phyloP scores from a whole-genome alignment of 257 asterid species.

The Solanum medicagineum region DNA sequence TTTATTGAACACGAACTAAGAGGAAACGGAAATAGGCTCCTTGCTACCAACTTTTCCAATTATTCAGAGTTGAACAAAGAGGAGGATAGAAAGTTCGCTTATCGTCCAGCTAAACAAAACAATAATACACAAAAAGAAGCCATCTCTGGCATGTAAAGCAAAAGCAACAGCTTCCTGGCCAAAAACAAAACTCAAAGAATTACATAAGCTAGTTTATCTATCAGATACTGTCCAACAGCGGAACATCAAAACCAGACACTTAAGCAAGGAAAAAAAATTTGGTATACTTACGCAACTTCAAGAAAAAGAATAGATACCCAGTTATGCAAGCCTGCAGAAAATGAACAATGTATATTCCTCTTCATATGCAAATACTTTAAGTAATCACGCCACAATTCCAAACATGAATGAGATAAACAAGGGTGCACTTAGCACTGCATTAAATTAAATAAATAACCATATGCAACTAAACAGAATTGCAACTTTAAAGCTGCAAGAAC shows the following conservation, averaged over 20 bases:
- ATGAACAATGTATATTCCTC: not conserved
- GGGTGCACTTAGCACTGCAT: not conserved
- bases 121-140: not conserved
- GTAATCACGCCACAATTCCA: not conserved
- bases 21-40: not conserved
- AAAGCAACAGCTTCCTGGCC: not conserved
- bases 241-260: not conserved
- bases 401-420: not conserved
- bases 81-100: not conserved
- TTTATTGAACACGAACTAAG: not conserved
- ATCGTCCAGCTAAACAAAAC: not conserved
- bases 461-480: not conserved
- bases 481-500: not conserved
- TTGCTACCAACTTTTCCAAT: not conserved
- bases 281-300: not conserved
- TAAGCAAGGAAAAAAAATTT: not conserved
- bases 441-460: not conserved
- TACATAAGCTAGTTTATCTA: not conserved
- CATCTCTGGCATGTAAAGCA: not conserved
- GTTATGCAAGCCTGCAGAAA: not conserved
- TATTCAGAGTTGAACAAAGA: not conserved
- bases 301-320: not conserved
- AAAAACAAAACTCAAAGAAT: not conserved
- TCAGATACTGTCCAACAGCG: not conserved
- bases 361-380: not conserved